Evolutionary conservation across 1,284 basidiomycete species (phyloP).

Genomic region (Ceratobasidium sp.): DNA sequence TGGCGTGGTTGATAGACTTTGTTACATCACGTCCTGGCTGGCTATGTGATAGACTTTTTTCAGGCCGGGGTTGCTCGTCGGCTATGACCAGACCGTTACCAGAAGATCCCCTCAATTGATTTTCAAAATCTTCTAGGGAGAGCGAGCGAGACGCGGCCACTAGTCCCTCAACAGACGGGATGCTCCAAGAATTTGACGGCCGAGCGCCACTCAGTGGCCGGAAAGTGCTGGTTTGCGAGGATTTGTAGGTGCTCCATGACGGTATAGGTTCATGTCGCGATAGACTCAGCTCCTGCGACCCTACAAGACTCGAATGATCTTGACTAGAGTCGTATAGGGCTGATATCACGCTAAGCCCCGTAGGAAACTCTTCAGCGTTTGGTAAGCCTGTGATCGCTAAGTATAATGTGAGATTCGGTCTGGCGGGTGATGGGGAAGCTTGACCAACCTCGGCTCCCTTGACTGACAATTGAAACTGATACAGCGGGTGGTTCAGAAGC

Average conservation of each 20-base stretch:
- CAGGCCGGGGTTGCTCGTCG: background rate
- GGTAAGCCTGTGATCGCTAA: background rate
- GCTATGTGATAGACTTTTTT: background rate
- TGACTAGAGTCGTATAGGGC: slow-evolving; percentile 28
- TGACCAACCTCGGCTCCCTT: background rate
- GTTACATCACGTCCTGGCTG: background rate
- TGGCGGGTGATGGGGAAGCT: background rate
- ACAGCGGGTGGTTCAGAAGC: too few relatives aligned
- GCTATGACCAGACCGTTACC: background rate
- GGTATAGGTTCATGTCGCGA: slow-evolving; percentile 2
- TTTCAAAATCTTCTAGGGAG: slow-evolving; percentile 30
- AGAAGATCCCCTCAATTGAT: background rate
- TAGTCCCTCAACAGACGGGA: slow-evolving; percentile 8
- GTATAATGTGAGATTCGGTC: background rate
- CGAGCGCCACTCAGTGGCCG: slow-evolving; percentile 16
- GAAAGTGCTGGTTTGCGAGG: background rate
- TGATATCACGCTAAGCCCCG: slow-evolving; percentile 4
- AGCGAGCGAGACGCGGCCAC: slow-evolving; percentile 31
- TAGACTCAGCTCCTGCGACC: background rate
- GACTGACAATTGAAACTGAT: background rate
- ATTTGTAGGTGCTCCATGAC: slow-evolving; percentile 19
- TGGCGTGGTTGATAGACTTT: slow-evolving; percentile 1
- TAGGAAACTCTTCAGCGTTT: background rate
- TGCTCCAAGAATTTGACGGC: slow-evolving; percentile 22
- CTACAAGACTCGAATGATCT: background rate